phyloP scores from a whole-genome alignment of 2,329 filamentous ascomycete genomes.

The Aspergillus fischeri region DNA sequence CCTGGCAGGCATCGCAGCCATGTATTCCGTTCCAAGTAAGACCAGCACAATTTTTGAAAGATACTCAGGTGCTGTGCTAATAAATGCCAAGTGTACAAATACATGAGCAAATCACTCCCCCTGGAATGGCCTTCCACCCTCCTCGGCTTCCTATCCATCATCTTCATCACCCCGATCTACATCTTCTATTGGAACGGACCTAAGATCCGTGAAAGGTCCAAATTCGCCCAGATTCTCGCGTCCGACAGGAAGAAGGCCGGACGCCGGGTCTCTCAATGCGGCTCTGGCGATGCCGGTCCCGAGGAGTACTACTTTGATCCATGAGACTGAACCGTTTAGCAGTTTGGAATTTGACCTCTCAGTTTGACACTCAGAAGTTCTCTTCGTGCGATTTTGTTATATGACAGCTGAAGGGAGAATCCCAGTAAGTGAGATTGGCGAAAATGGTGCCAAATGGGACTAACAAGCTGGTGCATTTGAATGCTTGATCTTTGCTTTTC shows the following conservation, averaged over 20 bases:
- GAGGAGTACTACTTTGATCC: slow-evolving; percentile 19
- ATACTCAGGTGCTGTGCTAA: background rate
- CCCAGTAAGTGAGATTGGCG: too few relatives aligned
- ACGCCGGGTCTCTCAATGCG: slow-evolving; percentile 21
- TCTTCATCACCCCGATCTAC: slow-evolving; percentile 53
- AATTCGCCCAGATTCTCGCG: slow-evolving; percentile 47
- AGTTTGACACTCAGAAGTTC: background rate
- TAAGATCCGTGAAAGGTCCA: slow-evolving; percentile 46
- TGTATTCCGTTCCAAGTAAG: slow-evolving; percentile 58
- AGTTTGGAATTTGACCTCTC: background rate
- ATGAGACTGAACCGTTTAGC: background rate
- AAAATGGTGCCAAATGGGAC: background rate
- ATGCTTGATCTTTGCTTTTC: background rate
- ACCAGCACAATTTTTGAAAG: background rate
- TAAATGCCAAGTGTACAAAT: slow-evolving; percentile 44
- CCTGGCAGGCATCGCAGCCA: slow-evolving; percentile 66
- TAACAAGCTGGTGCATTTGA: background rate
- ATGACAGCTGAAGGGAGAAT: background rate
- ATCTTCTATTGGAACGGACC: slow-evolving; percentile 56
- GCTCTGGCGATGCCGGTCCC: slow-evolving; percentile 22
- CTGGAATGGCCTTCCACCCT: slow-evolving; percentile 54
- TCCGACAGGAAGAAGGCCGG: slow-evolving; percentile 21
- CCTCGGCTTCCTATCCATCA: slow-evolving; percentile 47
- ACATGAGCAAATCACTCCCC: slow-evolving; percentile 40
- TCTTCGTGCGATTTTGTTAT: background rate